phyloP scores from a whole-genome alignment of 2,329 filamentous ascomycete genomes.

The Cercospora sp. region DNA sequence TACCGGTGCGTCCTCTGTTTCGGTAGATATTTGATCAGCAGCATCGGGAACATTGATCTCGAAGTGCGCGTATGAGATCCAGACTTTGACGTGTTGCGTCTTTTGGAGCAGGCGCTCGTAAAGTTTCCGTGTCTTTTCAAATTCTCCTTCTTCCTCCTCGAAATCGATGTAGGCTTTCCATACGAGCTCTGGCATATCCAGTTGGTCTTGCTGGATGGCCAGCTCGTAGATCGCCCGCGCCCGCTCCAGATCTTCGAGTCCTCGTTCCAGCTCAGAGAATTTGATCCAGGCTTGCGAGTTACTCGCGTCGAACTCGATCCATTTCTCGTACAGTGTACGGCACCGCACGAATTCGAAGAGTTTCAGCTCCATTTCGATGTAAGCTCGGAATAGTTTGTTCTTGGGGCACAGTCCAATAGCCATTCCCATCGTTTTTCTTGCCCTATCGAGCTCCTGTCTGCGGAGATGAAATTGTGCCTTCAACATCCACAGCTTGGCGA shows the following conservation, averaged over 20 bases:
- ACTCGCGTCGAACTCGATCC: conserved; percentile 84
- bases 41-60: conserved; percentile 89
- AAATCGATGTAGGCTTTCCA: conserved; percentile 99
- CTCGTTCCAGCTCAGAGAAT: conserved; percentile 89
- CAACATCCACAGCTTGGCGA: conserved; percentile 92
- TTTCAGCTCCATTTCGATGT: conserved; percentile 88
- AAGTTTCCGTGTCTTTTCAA: conserved; percentile 73
- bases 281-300: conserved; percentile 96
- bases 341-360: conserved; percentile 93
- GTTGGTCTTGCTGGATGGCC: conserved; percentile 73
- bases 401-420: conserved; percentile 95
- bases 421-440: conserved; percentile 84
- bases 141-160: conserved; percentile 84
- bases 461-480: conserved; percentile 92
- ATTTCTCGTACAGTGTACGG: conserved; percentile 88
- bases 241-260: conserved; percentile 84
- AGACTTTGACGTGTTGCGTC: conserved; percentile 99
- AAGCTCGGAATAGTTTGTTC: conserved; percentile 90
- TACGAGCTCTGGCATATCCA: conserved; percentile 96
- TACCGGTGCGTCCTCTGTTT: conserved; percentile 62
- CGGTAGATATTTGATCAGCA: conserved; percentile 42
- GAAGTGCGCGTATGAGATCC: conserved; percentile 98
- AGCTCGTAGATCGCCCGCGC: conserved; percentile 90
- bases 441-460: conserved; percentile 74
- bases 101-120: conserved; percentile 91